These are phyloP conservation scores for Arbutus unedo DNA, from an alignment of 148 eudicot genomes.

Conservation along the genomic window DNA sequence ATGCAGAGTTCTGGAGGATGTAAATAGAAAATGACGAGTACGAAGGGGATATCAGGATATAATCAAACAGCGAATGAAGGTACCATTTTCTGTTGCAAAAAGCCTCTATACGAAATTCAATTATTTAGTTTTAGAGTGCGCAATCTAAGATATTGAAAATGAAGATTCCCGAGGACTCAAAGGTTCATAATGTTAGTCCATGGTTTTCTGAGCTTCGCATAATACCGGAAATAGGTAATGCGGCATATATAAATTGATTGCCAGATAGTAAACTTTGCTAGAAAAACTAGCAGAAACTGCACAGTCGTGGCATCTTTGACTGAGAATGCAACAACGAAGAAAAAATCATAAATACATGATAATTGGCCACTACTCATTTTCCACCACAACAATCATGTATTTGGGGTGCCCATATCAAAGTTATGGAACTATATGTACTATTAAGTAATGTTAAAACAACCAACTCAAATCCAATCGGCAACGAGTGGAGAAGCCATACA, in stretches of 20 bases:
- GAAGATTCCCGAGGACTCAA: not conserved
- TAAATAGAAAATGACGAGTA: not conserved
- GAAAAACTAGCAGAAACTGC: not conserved
- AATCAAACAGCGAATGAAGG: not conserved
- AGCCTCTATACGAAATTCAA: slow-evolving; percentile 4
- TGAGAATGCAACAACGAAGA: not conserved
- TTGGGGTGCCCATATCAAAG: not conserved
- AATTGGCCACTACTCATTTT: not conserved
- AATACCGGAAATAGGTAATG: too few relatives aligned
- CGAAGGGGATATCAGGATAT: too few relatives aligned
- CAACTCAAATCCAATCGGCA: too few relatives aligned
- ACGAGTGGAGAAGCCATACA: too few relatives aligned
- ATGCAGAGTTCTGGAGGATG: slow-evolving; percentile 8
- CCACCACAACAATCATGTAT: not conserved
- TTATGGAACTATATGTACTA: not conserved
- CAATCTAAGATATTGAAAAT: not conserved
- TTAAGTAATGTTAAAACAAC: too few relatives aligned
- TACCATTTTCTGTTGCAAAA: not conserved
- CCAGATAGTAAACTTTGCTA: not conserved
- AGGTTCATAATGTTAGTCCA: not conserved
- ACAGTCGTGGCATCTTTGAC: not conserved
- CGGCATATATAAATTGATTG: too few relatives aligned
- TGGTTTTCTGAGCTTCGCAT: not conserved
- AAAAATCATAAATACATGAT: not conserved
- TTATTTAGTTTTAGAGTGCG: not conserved